A percentile compares a stretch with the other conserved stretches of the same genome.
Evolutionary conservation across 208 protist genomes (phyloP).

Genomic region (Leishmania mexicana): DNA sequence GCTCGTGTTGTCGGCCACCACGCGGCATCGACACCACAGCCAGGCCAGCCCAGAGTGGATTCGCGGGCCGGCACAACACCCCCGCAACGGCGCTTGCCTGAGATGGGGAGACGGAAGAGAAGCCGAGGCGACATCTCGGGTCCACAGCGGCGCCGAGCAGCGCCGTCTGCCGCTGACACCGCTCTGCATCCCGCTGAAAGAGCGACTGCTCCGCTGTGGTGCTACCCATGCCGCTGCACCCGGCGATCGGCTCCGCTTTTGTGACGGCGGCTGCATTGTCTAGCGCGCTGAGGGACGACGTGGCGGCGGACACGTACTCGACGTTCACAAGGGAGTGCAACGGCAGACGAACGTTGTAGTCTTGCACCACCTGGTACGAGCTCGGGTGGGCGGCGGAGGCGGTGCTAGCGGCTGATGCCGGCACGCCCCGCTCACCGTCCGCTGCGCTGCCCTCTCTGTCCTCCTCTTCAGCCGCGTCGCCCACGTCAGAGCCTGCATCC

Average conservation of each 20-base stretch:
- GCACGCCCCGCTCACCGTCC: background rate
- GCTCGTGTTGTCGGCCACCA: constrained; percentile 15
- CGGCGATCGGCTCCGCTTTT: background rate
- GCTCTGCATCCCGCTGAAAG: constrained; percentile 16
- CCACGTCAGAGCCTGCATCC: background rate
- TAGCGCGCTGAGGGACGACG: constrained; percentile 23
- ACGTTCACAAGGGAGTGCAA: constrained; percentile 74
- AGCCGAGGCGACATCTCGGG: constrained; percentile 21
- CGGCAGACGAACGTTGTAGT: constrained; percentile 51
- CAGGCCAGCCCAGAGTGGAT: constrained; percentile 23
- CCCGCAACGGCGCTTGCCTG: background rate
- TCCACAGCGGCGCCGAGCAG: constrained; percentile 21
- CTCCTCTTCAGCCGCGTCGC: background rate
- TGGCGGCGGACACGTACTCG: constrained; percentile 84
- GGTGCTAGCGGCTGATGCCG: background rate
- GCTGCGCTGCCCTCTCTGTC: background rate
- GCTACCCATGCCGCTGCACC: background rate
- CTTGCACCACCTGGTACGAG: constrained; percentile 23
- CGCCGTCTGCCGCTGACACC: constrained; percentile 7
- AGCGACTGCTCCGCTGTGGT: background rate
- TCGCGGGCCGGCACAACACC: constrained; percentile 17
- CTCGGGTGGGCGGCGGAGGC: background rate
- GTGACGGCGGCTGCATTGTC: background rate
- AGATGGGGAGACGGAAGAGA: constrained; percentile 7
- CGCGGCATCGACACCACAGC: constrained; percentile 22